A percentile compares a stretch with the other conserved stretches of the same genome.
phyloP scores from a whole-genome alignment of 2,329 filamentous ascomycete species.

The Talaromyces sp. region DNA sequence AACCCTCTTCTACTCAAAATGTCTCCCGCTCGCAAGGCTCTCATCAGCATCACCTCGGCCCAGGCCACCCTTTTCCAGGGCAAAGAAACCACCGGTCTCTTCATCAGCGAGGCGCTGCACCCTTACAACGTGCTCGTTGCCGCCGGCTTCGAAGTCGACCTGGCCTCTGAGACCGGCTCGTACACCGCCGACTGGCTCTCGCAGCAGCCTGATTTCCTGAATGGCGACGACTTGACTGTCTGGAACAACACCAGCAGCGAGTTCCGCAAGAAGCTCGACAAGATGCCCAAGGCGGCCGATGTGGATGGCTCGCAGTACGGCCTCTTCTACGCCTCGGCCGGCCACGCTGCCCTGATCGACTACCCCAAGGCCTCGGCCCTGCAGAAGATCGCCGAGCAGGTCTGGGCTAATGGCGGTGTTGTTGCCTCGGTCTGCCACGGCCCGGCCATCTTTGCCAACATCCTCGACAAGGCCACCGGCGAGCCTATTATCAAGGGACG shows the following conservation, averaged over 20 bases:
- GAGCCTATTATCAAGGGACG: constrained; percentile 35
- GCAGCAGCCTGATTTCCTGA: constrained; percentile 38
- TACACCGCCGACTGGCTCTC: constrained; percentile 44
- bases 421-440: constrained; percentile 41
- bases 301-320: constrained; percentile 25
- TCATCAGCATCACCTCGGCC: constrained; percentile 43
- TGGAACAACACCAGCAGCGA: constrained; percentile 40
- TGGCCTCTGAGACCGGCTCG: constrained; percentile 42
- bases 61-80: constrained; percentile 36
- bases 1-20: background rate
- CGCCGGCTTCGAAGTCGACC: constrained; percentile 42
- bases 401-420: constrained; percentile 39
- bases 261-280: constrained; percentile 42
- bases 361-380: constrained; percentile 40
- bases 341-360: constrained; percentile 42
- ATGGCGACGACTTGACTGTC: constrained; percentile 32
- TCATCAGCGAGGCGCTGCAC: constrained; percentile 46
- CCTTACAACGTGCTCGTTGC: constrained; percentile 43
- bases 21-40: constrained; percentile 32
- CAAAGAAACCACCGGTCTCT: constrained; percentile 39
- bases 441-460: constrained; percentile 33
- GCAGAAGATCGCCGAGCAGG: constrained; percentile 36
- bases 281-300: constrained; percentile 33
- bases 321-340: background rate
- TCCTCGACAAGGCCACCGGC: constrained; percentile 28